A percentile compares a stretch with the other conserved stretches of the same genome.
Evolutionary conservation across 805 yeast genomes (phyloP).

Genomic region (Starmerella stellata): DNA sequence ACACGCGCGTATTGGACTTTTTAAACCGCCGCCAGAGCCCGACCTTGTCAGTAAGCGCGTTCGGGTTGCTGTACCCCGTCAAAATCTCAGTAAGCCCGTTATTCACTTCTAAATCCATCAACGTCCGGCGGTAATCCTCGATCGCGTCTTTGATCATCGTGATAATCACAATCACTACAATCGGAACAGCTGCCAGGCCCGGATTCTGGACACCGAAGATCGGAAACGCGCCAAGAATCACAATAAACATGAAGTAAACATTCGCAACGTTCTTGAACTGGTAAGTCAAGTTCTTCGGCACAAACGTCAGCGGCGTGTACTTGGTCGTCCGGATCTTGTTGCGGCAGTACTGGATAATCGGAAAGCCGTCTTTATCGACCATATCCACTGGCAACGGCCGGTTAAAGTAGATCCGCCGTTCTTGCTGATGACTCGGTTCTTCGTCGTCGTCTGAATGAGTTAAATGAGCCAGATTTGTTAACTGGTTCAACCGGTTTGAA

Average conservation of each 20-base stretch:
- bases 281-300: constrained; percentile 64
- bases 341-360: constrained; percentile 48
- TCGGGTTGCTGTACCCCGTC: constrained; percentile 38
- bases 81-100: constrained; percentile 49
- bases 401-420: constrained; percentile 33
- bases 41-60: constrained; percentile 38
- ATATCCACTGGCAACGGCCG: constrained; percentile 32
- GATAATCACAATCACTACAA: constrained; percentile 55
- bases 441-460: background rate
- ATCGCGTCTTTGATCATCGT: constrained; percentile 66
- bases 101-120: constrained; percentile 51
- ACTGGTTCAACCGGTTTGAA: too few species aligned
- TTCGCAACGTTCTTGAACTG: constrained; percentile 88
- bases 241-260: constrained; percentile 63
- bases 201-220: constrained; percentile 62
- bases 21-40: constrained; percentile 55
- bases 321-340: constrained; percentile 92
- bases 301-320: constrained; percentile 75
- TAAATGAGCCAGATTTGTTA: too few species aligned
- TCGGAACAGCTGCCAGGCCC: constrained; percentile 63
- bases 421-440: background rate
- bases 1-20: constrained; percentile 26
- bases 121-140: constrained; percentile 54
- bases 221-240: constrained; percentile 59
- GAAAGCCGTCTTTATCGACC: constrained; percentile 41